Evolutionary conservation across 2,329 filamentous ascomycete species (phyloP).

Genomic region (Xylariaceae sp.): DNA sequence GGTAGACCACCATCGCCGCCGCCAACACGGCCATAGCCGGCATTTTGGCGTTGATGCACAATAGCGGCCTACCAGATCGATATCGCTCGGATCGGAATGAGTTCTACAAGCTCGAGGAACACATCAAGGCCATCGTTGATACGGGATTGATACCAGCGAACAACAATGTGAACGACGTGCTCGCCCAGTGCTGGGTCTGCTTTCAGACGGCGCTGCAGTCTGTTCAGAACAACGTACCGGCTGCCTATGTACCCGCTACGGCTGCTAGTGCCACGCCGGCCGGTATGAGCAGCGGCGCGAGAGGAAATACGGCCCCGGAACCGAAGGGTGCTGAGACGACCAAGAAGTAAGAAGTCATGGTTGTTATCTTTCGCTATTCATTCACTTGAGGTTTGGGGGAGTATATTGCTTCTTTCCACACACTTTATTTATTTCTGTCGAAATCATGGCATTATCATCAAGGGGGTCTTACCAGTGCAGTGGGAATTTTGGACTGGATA

Average conservation of each 20-base stretch:
- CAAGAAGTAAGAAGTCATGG: too few species aligned
- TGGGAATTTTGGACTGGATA: too few species aligned
- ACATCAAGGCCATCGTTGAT: slow-evolving; percentile 49
- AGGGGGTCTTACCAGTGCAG: too few species aligned
- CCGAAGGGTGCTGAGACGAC: too few species aligned
- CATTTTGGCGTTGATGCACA: slow-evolving; percentile 50
- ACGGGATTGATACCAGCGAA: slow-evolving; percentile 43
- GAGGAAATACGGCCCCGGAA: too few species aligned
- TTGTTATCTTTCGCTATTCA: too few species aligned
- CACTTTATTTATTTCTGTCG: too few species aligned
- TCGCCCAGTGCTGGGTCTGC: slow-evolving; percentile 46
- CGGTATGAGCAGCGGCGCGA: too few species aligned
- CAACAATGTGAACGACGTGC: slow-evolving; percentile 44
- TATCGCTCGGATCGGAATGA: slow-evolving; percentile 50
- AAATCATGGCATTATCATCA: too few species aligned
- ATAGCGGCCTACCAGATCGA: slow-evolving; percentile 51
- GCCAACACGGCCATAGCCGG: slow-evolving; percentile 50
- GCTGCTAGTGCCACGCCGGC: too few species aligned
- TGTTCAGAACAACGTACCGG: neutral
- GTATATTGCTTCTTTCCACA: too few species aligned
- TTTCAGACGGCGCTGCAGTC: slow-evolving; percentile 42
- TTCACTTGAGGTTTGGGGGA: too few species aligned
- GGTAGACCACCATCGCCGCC: slow-evolving; percentile 45
- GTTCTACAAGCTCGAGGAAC: slow-evolving; percentile 49
- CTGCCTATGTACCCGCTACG: neutral